phyloP scores from a whole-genome alignment of 305 asterid genomes.

The Fraxinus sp. region DNA sequence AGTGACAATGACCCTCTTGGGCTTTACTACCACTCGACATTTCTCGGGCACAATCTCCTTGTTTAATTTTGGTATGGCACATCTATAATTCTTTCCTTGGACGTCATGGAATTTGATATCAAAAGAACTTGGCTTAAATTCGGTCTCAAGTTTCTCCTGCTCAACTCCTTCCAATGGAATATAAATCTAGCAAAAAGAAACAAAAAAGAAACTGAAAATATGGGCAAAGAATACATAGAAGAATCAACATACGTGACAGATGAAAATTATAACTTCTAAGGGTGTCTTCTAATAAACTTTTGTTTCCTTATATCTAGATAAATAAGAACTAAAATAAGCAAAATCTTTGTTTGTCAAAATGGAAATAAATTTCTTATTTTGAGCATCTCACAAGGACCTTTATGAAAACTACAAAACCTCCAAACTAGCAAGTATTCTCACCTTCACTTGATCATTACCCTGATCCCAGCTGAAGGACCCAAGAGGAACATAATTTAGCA shows the following conservation, averaged over 20 bases:
- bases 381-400: not conserved
- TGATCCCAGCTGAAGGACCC: slow-evolving; percentile 95
- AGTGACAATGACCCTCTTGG: slow-evolving; percentile 60
- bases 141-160: slow-evolving; percentile 60
- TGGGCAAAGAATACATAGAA: not conserved
- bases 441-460: slow-evolving; percentile 78
- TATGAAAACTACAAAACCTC: not conserved
- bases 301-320: not conserved
- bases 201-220: no score
- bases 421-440: slow-evolving; percentile 11
- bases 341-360: not conserved
- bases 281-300: not conserved
- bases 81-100: slow-evolving; percentile 75
- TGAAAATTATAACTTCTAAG: not conserved
- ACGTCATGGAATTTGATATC: slow-evolving; percentile 71
- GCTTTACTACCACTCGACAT: slow-evolving; percentile 71
- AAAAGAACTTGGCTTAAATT: slow-evolving; percentile 61
- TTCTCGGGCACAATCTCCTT: slow-evolving; percentile 70
- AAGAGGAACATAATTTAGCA: slow-evolving; percentile 50
- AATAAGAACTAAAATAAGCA: not conserved
- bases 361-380: not conserved
- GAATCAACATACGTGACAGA: not conserved
- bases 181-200: slow-evolving; percentile 51
- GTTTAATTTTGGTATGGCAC: slow-evolving; percentile 73
- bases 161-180: slow-evolving; percentile 74